phyloP scores from a whole-genome alignment of 495 filamentous ascomycete genomes.

The Hypomontagnella submonticulosa region DNA sequence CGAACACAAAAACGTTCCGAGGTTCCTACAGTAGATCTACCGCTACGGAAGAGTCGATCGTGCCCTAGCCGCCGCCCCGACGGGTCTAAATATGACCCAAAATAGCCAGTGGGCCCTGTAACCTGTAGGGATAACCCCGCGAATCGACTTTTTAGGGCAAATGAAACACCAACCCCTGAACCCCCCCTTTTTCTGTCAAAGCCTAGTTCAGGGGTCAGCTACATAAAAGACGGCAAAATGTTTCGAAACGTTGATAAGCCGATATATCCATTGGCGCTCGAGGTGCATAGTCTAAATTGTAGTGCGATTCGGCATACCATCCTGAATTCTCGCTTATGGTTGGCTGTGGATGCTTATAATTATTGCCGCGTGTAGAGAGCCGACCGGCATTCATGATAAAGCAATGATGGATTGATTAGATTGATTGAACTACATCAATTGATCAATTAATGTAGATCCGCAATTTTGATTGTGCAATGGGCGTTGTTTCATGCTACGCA shows the following conservation, averaged over 20 bases:
- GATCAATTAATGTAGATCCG: too few relatives aligned
- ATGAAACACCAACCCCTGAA: constrained; percentile 37
- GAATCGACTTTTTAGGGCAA: constrained; percentile 25
- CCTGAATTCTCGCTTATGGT: constrained; percentile 1
- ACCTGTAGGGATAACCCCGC: constrained; percentile 17
- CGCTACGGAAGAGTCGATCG: constrained; percentile 14
- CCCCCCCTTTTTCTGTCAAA: background rate
- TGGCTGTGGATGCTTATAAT: constrained; percentile 12
- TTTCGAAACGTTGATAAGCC: constrained; percentile 27
- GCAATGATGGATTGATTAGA: constrained; percentile 9
- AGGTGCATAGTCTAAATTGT: background rate
- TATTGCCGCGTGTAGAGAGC: constrained; percentile 10
- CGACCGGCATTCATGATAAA: background rate
- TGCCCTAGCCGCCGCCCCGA: constrained; percentile 29
- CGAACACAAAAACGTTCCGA: too few relatives aligned
- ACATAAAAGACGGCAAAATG: constrained; percentile 8
- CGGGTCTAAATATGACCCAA: constrained; percentile 11
- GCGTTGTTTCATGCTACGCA: constrained; percentile 28
- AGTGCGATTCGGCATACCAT: background rate
- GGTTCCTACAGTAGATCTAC: background rate
- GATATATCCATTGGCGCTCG: background rate
- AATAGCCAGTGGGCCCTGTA: constrained; percentile 34
- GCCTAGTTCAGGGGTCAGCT: constrained; percentile 18
- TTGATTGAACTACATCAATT: constrained; percentile 32
- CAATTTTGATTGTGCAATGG: constrained; percentile 37